phyloP scores from a whole-genome alignment of 2,329 filamentous ascomycete species.

The Sclerotinia spermophila region DNA sequence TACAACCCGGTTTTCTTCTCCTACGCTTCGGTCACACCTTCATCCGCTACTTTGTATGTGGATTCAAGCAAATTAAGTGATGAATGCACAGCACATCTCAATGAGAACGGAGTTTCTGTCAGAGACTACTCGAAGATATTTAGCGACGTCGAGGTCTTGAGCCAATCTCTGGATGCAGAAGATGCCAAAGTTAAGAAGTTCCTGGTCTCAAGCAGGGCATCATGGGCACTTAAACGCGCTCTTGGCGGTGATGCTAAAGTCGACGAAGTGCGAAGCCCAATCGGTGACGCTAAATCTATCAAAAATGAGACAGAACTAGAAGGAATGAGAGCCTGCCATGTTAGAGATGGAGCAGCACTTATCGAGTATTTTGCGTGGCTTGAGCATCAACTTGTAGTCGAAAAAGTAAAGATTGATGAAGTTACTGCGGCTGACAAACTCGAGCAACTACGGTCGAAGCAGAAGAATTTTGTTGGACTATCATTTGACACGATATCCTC shows the following conservation, averaged over 20 bases:
- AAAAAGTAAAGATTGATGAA: constrained; percentile 75
- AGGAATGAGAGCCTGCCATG: constrained; percentile 91
- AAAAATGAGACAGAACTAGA: constrained; percentile 88
- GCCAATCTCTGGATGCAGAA: constrained; percentile 42
- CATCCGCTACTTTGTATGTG: constrained; percentile 75
- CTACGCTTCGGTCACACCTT: constrained; percentile 82
- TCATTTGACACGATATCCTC: constrained; percentile 97
- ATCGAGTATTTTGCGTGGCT: constrained; percentile 96
- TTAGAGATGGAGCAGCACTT: constrained; percentile 86
- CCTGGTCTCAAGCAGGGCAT: constrained; percentile 81
- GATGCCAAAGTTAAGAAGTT: constrained; percentile 56
- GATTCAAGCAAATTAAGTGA: constrained; percentile 72
- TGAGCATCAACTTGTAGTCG: constrained; percentile 76
- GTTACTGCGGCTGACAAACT: constrained; percentile 90
- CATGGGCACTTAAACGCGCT: constrained; percentile 85
- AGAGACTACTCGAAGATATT: constrained; percentile 83
- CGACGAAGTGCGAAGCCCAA: constrained; percentile 81
- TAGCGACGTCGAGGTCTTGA: constrained; percentile 66
- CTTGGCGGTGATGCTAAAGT: constrained; percentile 82
- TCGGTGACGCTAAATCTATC: constrained; percentile 87
- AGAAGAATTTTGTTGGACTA: constrained; percentile 77
- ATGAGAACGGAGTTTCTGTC: constrained; percentile 64
- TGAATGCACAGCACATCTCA: constrained; percentile 67
- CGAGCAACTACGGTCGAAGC: constrained; percentile 65
- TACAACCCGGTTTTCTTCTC: constrained; percentile 99